Evolutionary conservation across 495 filamentous ascomycete species (phyloP), one percentile per base, ranked within the genome.

Genomic region (Talaromyces ruber): DNA sequence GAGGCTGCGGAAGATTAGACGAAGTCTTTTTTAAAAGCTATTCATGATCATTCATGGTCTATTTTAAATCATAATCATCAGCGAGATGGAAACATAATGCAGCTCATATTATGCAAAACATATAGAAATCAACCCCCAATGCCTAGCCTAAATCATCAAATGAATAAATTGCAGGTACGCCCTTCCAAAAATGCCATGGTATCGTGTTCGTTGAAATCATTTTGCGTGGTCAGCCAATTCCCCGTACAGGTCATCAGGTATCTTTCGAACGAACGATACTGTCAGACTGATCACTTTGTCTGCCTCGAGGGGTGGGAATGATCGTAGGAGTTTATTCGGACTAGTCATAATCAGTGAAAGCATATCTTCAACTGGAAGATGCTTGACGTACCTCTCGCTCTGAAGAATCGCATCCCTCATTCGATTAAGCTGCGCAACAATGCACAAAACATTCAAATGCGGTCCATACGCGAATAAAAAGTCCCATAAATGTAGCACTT

Each of bases 401-500:
- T 82, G 82, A 63, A 98, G 74, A 59, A 99, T 85, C 52, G 86
- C 84, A 58, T 95, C 91, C 58, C 92, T 79, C 74, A 97, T 91
- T 64, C 94, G 82, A 45, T 96, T 83, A 55, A 99, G 76, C 73
- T 99, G 94, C n/a, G 92, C 92, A 25, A 98, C 95, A 64, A 99
- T 97, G 68, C 95, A 98, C 9, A 99, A 70, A 56, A 99, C 90
- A 66, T 99, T 99, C 53, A 98, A 70, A 73, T 98, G 95, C 34
- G 91, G 82, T 0, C 94, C 94, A 67, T 97, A 99, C 0, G 94
- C 93, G 69, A 99, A 92, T 12, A 98, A 78, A 66, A 99, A 99
- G 72, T 99, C 94, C 94, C 94, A 99, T n/a, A 98, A 81, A 59
- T 88, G 84, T 37, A 98, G 76, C 6, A 99, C 94, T 69, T 99